Conservation (phyloP, 2,329 filamentous ascomycete species). For the Parafenestella ontariensis region DNA sequence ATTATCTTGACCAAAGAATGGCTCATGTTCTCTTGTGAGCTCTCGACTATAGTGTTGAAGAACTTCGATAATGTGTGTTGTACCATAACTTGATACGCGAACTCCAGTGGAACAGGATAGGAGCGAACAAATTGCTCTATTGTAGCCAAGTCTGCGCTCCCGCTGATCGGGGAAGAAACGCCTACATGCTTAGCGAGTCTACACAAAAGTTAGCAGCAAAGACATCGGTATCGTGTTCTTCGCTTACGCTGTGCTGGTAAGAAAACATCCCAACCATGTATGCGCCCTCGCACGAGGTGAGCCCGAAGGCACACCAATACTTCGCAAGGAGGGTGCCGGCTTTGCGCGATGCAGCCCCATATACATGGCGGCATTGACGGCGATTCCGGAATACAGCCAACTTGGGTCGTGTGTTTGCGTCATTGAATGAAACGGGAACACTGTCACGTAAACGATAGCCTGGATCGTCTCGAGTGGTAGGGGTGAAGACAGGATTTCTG, state of each 20-base stretch:
- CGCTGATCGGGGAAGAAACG: constrained; percentile 20
- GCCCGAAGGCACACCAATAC: constrained; percentile 22
- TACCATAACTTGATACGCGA: constrained; percentile 30
- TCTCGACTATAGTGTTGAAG: constrained; percentile 26
- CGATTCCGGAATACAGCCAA: constrained; percentile 32
- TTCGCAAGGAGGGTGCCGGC: constrained; percentile 18
- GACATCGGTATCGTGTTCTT: neutral
- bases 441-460: constrained; percentile 23
- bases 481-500: constrained; percentile 20
- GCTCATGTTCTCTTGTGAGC: constrained; percentile 21
- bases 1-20: constrained; percentile 27
- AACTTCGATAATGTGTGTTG: constrained; percentile 30
- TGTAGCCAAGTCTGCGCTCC: constrained; percentile 19
- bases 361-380: constrained; percentile 30
- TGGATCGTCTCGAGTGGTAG: constrained; percentile 29
- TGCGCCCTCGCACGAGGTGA: constrained; percentile 19
- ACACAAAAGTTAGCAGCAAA: neutral
- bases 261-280: constrained; percentile 33
- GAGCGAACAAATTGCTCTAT: constrained; percentile 27
- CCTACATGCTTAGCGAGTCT: constrained; percentile 30
- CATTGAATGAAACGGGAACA: constrained; percentile 23
- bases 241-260: constrained; percentile 25
- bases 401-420: constrained; percentile 24
- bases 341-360: constrained; percentile 28
- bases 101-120: constrained; percentile 23